A percentile compares a stretch with the other conserved stretches of the same genome.
These are phyloP conservation scores for Aspergillus biplanus DNA, from an alignment of 495 filamentous ascomycete species.

Conservation along the genomic window DNA sequence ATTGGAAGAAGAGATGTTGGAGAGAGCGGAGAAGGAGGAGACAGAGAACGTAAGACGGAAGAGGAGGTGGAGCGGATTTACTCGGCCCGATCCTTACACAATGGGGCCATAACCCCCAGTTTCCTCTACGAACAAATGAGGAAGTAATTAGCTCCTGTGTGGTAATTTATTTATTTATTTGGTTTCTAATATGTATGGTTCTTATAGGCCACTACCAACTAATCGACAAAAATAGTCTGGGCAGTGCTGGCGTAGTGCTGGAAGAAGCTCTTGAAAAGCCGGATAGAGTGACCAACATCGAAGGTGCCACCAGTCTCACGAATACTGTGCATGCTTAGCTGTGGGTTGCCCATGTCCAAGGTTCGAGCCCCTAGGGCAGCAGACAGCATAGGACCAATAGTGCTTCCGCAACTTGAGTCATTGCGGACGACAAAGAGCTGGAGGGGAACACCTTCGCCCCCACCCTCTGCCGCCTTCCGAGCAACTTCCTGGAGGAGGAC, in stretches of 20 bases:
- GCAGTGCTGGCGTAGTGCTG: slow-evolving; percentile 79
- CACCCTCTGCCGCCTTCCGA: slow-evolving; percentile 57
- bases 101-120: neutral
- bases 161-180: too few species aligned
- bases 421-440: slow-evolving; percentile 97
- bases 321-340: slow-evolving; percentile 96
- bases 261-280: slow-evolving; percentile 88
- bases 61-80: slow-evolving; percentile 17
- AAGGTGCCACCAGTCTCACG: slow-evolving; percentile 85
- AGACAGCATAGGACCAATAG: slow-evolving; percentile 93
- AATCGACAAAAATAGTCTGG: slow-evolving; percentile 78
- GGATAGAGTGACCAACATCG: slow-evolving; percentile 86
- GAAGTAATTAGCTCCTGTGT: too few species aligned
- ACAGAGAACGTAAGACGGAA: neutral
- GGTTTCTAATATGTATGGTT: neutral
- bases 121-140: neutral
- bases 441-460: slow-evolving; percentile 68
- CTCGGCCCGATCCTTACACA: slow-evolving; percentile 26
- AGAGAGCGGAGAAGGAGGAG: neutral
- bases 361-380: slow-evolving; percentile 85
- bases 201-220: slow-evolving; percentile 7
- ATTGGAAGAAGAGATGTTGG: neutral
- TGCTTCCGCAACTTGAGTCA: slow-evolving; percentile 90
- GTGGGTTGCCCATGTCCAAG: slow-evolving; percentile 92
- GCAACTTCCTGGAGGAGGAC: slow-evolving; percentile 89